Conservation (phyloP, 73 alveolate genomes). For the Tetrahymena thermophila region DNA sequence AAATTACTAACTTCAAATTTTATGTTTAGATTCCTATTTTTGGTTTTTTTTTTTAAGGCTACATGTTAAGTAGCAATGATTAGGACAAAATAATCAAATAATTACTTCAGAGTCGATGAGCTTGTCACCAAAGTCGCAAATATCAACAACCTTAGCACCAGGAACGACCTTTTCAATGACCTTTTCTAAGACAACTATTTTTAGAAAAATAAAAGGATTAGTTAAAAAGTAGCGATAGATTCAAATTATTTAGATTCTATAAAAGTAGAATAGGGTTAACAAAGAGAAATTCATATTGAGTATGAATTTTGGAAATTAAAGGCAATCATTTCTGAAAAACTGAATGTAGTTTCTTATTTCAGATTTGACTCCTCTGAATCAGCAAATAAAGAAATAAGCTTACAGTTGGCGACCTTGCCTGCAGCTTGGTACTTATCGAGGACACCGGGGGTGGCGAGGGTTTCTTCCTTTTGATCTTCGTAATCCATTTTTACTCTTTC, state of each 20-base stretch:
- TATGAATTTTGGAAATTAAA: neutral
- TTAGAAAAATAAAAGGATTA: neutral
- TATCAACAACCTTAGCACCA: slow-evolving; percentile 70
- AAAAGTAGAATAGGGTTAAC: neutral
- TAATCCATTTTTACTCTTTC: slow-evolving; percentile 39
- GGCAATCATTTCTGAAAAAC: neutral
- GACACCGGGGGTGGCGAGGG: slow-evolving; percentile 70
- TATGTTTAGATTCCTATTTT: neutral
- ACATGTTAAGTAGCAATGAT: neutral
- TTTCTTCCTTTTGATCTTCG: slow-evolving; percentile 51
- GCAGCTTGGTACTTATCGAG: slow-evolving; percentile 83
- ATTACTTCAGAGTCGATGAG: slow-evolving; percentile 43
- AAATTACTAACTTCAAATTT: neutral
- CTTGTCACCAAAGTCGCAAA: slow-evolving; percentile 73
- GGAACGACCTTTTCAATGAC: slow-evolving; percentile 53
- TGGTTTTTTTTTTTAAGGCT: neutral
- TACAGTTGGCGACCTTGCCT: slow-evolving; percentile 63
- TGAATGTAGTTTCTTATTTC: neutral
- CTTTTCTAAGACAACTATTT: slow-evolving; percentile 48
- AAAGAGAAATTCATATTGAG: neutral
- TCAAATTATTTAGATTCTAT: neutral
- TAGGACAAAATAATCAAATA: slow-evolving; percentile 14
- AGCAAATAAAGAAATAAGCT: neutral
- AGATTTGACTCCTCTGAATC: neutral
- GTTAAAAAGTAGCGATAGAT: neutral